Percentiles rank a stretch among this genome's conserved stretches.
Conservation (phyloP, 495 filamentous ascomycete genomes). For the Penicillium simplicissimum region DNA sequence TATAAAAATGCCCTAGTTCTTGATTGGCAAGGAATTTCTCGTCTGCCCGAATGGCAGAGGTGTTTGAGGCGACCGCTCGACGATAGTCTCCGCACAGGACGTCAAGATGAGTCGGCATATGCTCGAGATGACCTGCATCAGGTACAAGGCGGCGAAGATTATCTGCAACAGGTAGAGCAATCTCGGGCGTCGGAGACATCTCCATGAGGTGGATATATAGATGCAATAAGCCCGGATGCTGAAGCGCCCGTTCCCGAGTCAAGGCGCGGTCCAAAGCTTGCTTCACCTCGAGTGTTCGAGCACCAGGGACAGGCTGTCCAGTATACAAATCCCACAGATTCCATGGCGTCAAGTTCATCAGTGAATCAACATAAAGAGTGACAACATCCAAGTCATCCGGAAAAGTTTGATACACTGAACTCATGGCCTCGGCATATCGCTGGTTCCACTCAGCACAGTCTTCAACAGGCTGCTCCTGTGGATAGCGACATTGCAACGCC, state of each 20-base stretch:
- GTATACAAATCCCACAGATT: constrained; percentile 62
- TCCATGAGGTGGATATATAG: constrained; percentile 75
- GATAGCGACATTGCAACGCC: constrained; percentile 58
- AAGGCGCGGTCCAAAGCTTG: constrained; percentile 55
- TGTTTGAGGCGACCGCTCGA: constrained; percentile 60
- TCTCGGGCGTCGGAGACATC: constrained; percentile 64
- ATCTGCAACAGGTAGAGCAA: constrained; percentile 56
- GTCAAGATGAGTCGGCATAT: constrained; percentile 73
- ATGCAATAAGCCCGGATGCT: constrained; percentile 65
- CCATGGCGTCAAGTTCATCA: constrained; percentile 74
- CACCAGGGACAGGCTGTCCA: constrained; percentile 52
- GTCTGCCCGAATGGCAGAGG: constrained; percentile 62
- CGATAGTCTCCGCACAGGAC: constrained; percentile 67
- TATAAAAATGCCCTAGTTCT: constrained; percentile 63
- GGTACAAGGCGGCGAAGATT: constrained; percentile 62
- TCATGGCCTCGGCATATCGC: constrained; percentile 63
- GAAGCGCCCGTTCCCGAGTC: constrained; percentile 35
- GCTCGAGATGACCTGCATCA: constrained; percentile 68
- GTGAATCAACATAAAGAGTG: constrained; percentile 61
- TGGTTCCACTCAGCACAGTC: constrained; percentile 56
- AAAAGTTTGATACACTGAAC: constrained; percentile 52
- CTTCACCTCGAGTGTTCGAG: constrained; percentile 60
- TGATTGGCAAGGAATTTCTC: constrained; percentile 55
- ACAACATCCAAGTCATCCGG: constrained; percentile 60
- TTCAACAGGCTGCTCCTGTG: constrained; percentile 35